These are phyloP conservation scores for Penicillium cinerascens DNA, from an alignment of 495 filamentous ascomycete genomes.

Conservation along the genomic window DNA sequence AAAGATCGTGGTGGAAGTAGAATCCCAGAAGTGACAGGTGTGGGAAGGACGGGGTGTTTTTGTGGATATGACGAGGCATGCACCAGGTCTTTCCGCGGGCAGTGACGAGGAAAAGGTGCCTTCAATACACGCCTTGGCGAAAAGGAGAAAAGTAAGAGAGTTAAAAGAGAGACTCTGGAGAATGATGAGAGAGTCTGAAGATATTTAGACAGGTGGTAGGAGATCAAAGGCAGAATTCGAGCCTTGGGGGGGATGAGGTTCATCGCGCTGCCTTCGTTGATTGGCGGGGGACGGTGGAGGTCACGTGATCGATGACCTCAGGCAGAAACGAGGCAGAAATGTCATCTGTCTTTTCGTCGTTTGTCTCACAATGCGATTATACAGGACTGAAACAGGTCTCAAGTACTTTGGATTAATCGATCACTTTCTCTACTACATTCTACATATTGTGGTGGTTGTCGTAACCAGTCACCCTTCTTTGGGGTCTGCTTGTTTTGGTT, in stretches of 20 bases:
- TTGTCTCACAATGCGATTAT: background rate
- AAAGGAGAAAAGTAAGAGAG: slow-evolving; percentile 5
- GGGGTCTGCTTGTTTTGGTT: slow-evolving; percentile 43
- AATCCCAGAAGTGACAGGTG: slow-evolving; percentile 21
- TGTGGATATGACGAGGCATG: slow-evolving; percentile 44
- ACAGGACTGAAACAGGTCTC: background rate
- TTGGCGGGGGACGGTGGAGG: slow-evolving; percentile 10
- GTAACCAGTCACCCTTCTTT: slow-evolving; percentile 10
- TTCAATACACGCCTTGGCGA: slow-evolving; percentile 19
- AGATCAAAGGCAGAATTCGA: slow-evolving; percentile 17
- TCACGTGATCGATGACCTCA: slow-evolving; percentile 11
- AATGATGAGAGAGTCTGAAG: slow-evolving; percentile 1
- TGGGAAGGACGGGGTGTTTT: slow-evolving; percentile 36
- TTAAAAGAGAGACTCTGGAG: background rate
- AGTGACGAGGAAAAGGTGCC: slow-evolving; percentile 28
- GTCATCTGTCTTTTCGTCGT: background rate
- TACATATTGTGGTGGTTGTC: background rate
- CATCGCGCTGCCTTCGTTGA: slow-evolving; percentile 13
- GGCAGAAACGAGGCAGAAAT: slow-evolving; percentile 3
- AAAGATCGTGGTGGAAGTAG: slow-evolving; percentile 19
- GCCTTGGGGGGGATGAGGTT: slow-evolving; percentile 16
- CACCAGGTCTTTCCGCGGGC: slow-evolving; percentile 34
- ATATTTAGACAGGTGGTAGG: slow-evolving; percentile 1
- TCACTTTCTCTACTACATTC: background rate
- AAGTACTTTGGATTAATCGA: background rate